Percentiles rank a stretch among this genome's conserved stretches.
Conservation (phyloP, 768 basidiomycete genomes). For the Tricholoma bakamatsutake region DNA sequence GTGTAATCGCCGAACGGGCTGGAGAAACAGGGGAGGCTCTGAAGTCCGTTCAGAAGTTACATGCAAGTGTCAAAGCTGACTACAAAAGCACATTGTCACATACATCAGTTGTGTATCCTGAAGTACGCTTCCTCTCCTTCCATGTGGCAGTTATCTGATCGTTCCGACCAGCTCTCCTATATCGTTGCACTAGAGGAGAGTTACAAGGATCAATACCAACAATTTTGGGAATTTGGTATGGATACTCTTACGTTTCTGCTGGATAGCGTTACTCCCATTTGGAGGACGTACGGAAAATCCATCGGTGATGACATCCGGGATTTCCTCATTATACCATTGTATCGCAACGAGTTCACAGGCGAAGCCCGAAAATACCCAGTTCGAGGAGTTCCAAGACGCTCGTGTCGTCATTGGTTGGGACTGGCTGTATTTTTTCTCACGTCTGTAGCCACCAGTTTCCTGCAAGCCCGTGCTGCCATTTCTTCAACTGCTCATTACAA, state of each 20-base stretch:
- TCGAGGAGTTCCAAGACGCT: conserved; percentile 50
- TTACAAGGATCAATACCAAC: conserved; percentile 75
- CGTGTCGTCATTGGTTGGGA: conserved; percentile 63
- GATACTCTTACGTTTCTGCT: conserved; percentile 70
- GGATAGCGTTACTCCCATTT: conserved; percentile 73
- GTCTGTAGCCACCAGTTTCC: conserved; percentile 41
- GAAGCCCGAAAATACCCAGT: conserved; percentile 65
- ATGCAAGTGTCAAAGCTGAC: conserved; percentile 51
- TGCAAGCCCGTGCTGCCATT: conserved; percentile 56
- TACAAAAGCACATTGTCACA: conserved; percentile 62
- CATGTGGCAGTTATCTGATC: conserved; percentile 1
- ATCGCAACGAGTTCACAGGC: conserved; percentile 81
- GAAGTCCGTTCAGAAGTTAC: conserved; percentile 46
- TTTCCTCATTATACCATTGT: conserved; percentile 77
- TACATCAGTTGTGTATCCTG: conserved; percentile 74
- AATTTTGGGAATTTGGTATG: conserved; percentile 78
- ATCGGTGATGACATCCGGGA: conserved; percentile 77
- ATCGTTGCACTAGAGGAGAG: conserved; percentile 71
- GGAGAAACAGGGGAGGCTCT: conserved; percentile 45
- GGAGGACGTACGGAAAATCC: conserved; percentile 77
- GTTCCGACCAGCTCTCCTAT: conserved; percentile 48
- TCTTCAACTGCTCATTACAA: conserved; percentile 48
- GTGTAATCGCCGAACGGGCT: conserved; percentile 39
- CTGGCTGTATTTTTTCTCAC: conserved; percentile 46
- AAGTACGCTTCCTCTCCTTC: conserved; percentile 37